Evolutionary conservation across 345 rosid genomes (phyloP), one percentile per base, ranked within the genome.

Genomic region (Rhodamnia argentea): DNA sequence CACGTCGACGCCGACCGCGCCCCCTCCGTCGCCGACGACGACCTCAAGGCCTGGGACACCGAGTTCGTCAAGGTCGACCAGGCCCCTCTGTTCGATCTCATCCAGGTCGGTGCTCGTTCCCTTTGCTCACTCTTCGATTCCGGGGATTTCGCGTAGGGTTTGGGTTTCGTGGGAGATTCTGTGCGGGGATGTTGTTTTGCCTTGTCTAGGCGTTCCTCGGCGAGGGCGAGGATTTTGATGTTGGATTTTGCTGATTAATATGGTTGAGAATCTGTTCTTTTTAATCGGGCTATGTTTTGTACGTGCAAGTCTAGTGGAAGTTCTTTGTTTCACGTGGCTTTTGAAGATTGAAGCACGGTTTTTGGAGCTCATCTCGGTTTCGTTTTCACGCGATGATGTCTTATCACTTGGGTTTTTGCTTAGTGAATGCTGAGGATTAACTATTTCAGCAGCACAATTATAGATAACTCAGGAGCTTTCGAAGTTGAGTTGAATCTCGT

Each of bases 21-120:
- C 44, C 11, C 90, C 23, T 8, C 59, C 54, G 37, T 56, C 52
- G 87, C 83, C 26, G 92, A 92, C 57, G 91, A 88, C 0, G 91
- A 89, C 7, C 93, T 93, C 83, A 91, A 91, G 88, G 9, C 84
- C 10, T 96, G 94, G 93, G 98, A 95, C 42, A 32, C 87, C 3
- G 95, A 93, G 3, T 95, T 96, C 82, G 90, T 89, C 85, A 92
- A 90, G 60, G 96, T 95, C 70, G 98, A 92, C 60, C 94, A 92
- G 88, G 83, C 88, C 53, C 89, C 91, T 0, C 96, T 96, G 56
- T 95, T 94, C 29, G 96, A 94, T 81, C 91, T 96, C 64, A 95
- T 94, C 82, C 78, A 92, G 92, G 95, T 96, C 20, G 10, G 92
- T 15, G 74, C 78, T 32, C 47, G n/a, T 56, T 56, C n/a, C 60